Base-by-base conservation (phyloP, 176 grass and related monocot species). In the Eremochloa ophiuroides region DNA sequence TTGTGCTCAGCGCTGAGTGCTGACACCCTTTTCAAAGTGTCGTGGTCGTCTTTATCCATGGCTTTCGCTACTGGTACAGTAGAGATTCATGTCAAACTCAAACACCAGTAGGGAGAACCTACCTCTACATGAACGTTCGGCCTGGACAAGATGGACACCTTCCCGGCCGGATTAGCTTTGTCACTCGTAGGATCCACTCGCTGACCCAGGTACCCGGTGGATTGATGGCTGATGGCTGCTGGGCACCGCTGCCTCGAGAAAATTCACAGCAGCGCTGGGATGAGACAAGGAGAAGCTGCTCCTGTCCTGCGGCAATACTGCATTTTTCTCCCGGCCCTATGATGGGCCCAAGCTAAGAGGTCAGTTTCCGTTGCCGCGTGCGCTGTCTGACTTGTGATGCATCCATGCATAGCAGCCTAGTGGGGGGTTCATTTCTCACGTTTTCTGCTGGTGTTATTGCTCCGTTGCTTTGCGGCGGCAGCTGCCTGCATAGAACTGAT, bases 111-210 rank as follows among this genome's bases (percentile, higher is more conserved):
- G 41, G 18, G 11, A 17, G 2, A 2, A 58, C 84, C 76, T 27
- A 80, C 71, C 25, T 31, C 58, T 56, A 48, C 69, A 74, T 64
- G 76, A 85, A 74, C 44, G 44, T 80, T 80, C 33, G 69, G 77
- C 69, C 69, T 3, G 58, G 84, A 85, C 68, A 80, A 43, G 84
- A 86, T 59, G 20, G 56, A 40, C 76, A 73, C 83, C 76, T 73
- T 65, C 67, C 67, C 23, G 40, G 39, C n/a, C n/a, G n/a, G n/a
- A n/a, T n/a, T n/a, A n/a, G 30, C 30, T 38, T 20, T 11, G 15
- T 42, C 75, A 72, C 48, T 12, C 40, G 14, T 63, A 47, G 74
- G 6, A 23, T 42, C 34, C 34, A 5, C n/a, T n/a, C n/a, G n/a
- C n/a, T n/a, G n/a, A n/a, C n/a, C n/a, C n/a, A n/a, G n/a, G n/a